These are phyloP conservation scores for Blakeslea trispora DNA, from an alignment of 371 early-diverging fungal species.

Conservation along the genomic window DNA sequence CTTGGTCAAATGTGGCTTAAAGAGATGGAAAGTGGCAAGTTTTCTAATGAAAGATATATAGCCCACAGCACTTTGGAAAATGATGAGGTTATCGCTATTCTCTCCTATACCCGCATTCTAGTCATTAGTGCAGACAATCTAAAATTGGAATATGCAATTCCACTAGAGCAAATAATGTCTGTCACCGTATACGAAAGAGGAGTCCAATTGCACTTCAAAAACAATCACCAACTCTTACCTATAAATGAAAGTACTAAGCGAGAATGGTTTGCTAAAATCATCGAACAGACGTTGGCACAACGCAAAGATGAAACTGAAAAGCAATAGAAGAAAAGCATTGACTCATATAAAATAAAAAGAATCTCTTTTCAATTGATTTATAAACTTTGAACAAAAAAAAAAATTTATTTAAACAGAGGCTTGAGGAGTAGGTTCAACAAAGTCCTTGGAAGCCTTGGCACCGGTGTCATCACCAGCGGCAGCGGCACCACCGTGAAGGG, in stretches of 20 bases:
- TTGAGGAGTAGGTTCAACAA: conserved; percentile 81
- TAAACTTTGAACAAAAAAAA: background rate
- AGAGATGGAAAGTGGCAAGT: conserved; percentile 77
- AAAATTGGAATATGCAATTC: conserved; percentile 60
- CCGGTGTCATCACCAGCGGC: conserved; percentile 81
- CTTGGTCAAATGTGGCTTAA: conserved; percentile 91
- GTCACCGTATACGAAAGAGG: conserved; percentile 14
- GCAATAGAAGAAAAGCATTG: conserved; percentile 18
- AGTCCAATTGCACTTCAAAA: conserved; percentile 21
- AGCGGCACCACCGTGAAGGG: conserved; percentile 89
- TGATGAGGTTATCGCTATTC: conserved; percentile 64
- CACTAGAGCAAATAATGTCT: conserved; percentile 21
- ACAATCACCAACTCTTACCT: conserved; percentile 5
- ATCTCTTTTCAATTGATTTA: background rate
- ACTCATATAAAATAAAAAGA: too few relatives aligned
- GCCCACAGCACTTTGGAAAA: conserved; percentile 65
- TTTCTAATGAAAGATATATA: conserved; percentile 79
- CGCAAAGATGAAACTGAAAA: conserved; percentile 19
- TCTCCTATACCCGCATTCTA: conserved; percentile 67
- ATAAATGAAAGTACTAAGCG: conserved; percentile 22
- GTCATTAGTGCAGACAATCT: conserved; percentile 59
- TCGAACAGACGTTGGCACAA: conserved; percentile 11
- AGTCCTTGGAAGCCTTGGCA: conserved; percentile 73
- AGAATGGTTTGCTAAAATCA: conserved; percentile 25
- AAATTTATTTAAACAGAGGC: conserved; percentile 68